These are phyloP conservation scores for Phytophthora pseudosyringae DNA, from an alignment of 352 stramenopile species.

Conservation along the genomic window DNA sequence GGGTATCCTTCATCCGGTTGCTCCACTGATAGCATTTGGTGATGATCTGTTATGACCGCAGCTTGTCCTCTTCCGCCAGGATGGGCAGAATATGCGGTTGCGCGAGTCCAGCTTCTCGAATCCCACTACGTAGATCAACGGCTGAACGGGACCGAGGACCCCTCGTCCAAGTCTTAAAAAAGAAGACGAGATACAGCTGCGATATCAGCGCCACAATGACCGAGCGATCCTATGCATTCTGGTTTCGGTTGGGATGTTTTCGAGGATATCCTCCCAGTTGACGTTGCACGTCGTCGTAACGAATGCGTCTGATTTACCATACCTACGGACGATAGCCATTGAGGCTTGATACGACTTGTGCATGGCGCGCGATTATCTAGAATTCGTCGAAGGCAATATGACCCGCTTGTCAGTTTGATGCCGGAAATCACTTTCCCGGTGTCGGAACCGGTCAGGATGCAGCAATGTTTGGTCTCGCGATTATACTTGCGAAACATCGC, in stretches of 20 bases:
- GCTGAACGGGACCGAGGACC: background rate
- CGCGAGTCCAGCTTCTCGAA: background rate
- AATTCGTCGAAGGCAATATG: background rate
- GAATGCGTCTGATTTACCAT: background rate
- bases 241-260: background rate
- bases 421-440: background rate
- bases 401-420: background rate
- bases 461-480: no score
- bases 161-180: background rate
- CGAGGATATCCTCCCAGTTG: background rate
- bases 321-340: background rate
- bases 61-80: background rate
- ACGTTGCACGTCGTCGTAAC: conserved; percentile 1
- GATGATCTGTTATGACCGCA: background rate
- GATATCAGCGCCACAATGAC: background rate
- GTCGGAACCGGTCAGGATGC: no score
- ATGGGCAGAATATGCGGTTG: background rate
- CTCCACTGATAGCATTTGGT: background rate
- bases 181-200: background rate
- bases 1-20: background rate
- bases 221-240: no score
- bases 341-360: background rate
- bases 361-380: background rate
- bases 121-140: no score
- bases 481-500: background rate